Evolutionary conservation across 2,329 filamentous ascomycete species (phyloP).

Genomic region (Fusarium pseudonygamai): DNA sequence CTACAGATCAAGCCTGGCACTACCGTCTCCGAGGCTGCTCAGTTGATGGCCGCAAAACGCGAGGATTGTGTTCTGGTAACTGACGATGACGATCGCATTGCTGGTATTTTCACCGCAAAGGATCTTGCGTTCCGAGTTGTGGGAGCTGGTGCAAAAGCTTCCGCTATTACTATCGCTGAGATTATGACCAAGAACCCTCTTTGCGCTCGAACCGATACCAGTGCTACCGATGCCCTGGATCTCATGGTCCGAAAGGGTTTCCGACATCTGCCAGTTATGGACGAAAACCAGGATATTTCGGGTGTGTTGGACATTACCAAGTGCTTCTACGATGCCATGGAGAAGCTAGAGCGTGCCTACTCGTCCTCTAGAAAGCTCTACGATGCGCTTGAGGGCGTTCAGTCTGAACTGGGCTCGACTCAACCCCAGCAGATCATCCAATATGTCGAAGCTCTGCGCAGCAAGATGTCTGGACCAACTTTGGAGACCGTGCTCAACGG

Average conservation of each 20-base stretch:
- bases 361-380: slow-evolving; percentile 98
- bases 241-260: slow-evolving; percentile 99
- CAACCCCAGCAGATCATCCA: slow-evolving; percentile 99
- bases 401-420: slow-evolving; percentile 93
- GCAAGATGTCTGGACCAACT: slow-evolving; percentile 98
- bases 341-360: slow-evolving; percentile 97
- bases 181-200: slow-evolving; percentile 99
- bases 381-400: slow-evolving; percentile 95
- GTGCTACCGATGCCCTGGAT: slow-evolving; percentile 95
- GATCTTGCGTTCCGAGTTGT: slow-evolving; percentile 98
- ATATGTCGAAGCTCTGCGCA: slow-evolving; percentile 93
- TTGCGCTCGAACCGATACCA: slow-evolving; percentile 96
- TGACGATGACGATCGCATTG: slow-evolving; percentile 96
- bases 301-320: slow-evolving; percentile 99
- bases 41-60: slow-evolving; percentile 98
- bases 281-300: slow-evolving; percentile 99
- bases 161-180: slow-evolving; percentile 90
- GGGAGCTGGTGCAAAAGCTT: slow-evolving; percentile 87
- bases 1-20: slow-evolving; percentile 97
- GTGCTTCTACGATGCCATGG: slow-evolving; percentile 99
- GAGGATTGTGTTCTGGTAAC: slow-evolving; percentile 98
- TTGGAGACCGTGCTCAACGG: slow-evolving; percentile 94
- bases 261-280: slow-evolving; percentile 97
- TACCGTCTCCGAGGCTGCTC: slow-evolving; percentile 93
- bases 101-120: slow-evolving; percentile 98